These are phyloP conservation scores for Eucalyptus cloeziana DNA, from an alignment of 345 rosid species.

Conservation along the genomic window DNA sequence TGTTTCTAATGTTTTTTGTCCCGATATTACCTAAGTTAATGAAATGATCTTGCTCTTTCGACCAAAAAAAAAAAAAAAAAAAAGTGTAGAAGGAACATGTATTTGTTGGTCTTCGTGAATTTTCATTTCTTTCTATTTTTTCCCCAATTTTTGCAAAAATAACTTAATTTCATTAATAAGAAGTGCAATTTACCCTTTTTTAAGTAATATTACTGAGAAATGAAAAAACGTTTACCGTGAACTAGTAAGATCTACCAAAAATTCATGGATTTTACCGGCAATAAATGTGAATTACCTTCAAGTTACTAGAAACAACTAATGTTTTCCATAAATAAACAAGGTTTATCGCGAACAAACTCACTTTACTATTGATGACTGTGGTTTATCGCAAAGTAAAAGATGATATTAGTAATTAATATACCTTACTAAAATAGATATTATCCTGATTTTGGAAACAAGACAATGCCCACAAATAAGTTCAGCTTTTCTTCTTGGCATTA, in stretches of 20 bases:
- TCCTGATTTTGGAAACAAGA: neutral
- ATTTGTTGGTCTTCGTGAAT: neutral
- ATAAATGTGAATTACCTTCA: neutral
- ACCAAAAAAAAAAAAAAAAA: too few species aligned
- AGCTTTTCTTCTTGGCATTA: neutral
- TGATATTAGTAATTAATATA: neutral
- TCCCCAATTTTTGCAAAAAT: neutral
- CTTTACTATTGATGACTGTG: neutral
- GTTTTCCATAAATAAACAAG: neutral
- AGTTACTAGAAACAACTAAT: neutral
- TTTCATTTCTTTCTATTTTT: neutral
- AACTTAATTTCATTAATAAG: neutral
- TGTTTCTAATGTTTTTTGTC: too few species aligned
- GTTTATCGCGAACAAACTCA: neutral
- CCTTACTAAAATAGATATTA: neutral
- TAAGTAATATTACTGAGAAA: neutral
- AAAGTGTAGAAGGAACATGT: neutral
- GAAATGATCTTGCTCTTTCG: too few species aligned
- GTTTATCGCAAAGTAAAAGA: accelerated
- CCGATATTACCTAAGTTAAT: too few species aligned
- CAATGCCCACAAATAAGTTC: neutral
- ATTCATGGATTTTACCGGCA: neutral
- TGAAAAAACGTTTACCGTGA: neutral
- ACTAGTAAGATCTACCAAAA: neutral
- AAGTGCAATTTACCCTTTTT: neutral